Evolutionary conservation across 306 rosid species (phyloP), one percentile per base, ranked within the genome.

Genomic region (Nissolia schottii): DNA sequence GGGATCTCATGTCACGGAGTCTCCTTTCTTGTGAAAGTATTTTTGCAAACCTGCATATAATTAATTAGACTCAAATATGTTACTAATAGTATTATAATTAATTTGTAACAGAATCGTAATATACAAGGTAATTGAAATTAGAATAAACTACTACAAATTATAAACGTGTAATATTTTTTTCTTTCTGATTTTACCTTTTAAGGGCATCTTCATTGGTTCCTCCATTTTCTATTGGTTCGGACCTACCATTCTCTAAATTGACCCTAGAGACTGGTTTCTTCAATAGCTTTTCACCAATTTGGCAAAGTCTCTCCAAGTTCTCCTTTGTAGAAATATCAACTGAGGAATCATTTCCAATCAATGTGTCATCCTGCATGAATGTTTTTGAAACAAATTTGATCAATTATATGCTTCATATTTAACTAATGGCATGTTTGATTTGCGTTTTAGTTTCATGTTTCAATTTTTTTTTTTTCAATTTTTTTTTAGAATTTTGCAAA

Each of bases 201-300:
- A 76, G 69, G 35, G 87, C 82, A 12, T 85, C 65, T 72, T 85
- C 64, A 16, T 85, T 81, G 27, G 84, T 81, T 22, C 55, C 86
- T 5, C 72, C 60, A 48, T 75, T 55, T 16, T 34, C 18, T 6
- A 34, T 0, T 0, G 79, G 64, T 20, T 78, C 75, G 23, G 11
- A 61, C 4, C 32, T 0, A 15, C 86, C 86, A 1, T 35, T 75
- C 38, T 75, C 80, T 27, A 81, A 59, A 34, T 78, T 81, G 15
- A 75, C 55, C 69, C 74, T 69, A 7, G 84, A 67, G 0, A 67
- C 64, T 0, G 80, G 72, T 71, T 85, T 81, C 76, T 81, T 78
- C 77, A 81, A 56, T 16, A 85, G 46, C 5, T n/a, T 71, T 28
- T 85, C 82, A 7, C 86, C 88, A 23, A 71, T 71, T 31, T 75